Evolutionary conservation across 129 eudicot genomes (phyloP), one percentile per base, ranked within the genome.

Genomic region (Centrapalus pauciflorus): DNA sequence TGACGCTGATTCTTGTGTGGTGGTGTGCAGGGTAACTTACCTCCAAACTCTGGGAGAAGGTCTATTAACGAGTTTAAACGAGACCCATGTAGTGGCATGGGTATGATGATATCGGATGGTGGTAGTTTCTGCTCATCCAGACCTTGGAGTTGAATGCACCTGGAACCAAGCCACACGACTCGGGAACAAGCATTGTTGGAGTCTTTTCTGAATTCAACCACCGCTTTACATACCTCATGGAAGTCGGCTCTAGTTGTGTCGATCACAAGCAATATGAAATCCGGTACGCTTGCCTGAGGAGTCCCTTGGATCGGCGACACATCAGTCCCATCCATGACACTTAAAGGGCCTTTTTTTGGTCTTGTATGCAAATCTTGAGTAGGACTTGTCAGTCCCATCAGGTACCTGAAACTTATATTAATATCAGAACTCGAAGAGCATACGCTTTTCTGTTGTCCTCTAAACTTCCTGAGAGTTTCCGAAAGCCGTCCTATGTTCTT

Each of bases 71-170:
- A 69, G 61, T 57, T 16, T 34, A 86, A 49, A 34, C 84, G 90
- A 3, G 87, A 83, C 28, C 97, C 95, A 50, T 90, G 96, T 7
- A 88, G 66, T 10, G 96, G 93, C 75, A 77, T 74, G 0, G 81
- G 73, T 6, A 84, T 58, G 63, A 86, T 68, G 25, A 79, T 19
- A 69, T 90, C 97, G 0, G 72, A 69, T 0, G 71, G 38, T 9
- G 95, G 84, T 20, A 90, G 85, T 54, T 77, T 78, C 55, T 76
- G 82, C 32, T 69, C 81, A 26, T 78, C 72, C n/a, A 84, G 72
- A 27, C 87, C 85, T 40, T 63, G 80, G 28, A 17, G 54, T n/a
- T 81, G 77, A 38, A 61, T 65, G 63, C 72, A 58, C 11, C 64
- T 48, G 1, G 76, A 73, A 32, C 82, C 89, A 17, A 84, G 24